Percentiles rank a stretch among this genome's conserved stretches.
These are phyloP conservation scores for Solanum piurae DNA, from an alignment of 257 asterid genomes.

Conservation along the genomic window DNA sequence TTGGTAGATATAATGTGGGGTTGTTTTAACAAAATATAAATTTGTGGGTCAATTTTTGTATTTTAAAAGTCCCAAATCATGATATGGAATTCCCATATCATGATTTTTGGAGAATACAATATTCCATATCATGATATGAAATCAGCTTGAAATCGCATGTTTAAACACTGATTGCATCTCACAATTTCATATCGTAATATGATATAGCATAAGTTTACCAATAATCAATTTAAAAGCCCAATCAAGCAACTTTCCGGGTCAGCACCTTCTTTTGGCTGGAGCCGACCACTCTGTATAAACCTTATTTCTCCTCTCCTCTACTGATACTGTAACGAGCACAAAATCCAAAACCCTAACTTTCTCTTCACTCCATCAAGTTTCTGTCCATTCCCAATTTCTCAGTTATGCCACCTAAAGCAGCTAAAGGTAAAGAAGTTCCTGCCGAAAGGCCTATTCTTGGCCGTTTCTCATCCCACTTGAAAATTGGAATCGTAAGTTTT, in stretches of 20 bases:
- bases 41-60: too few relatives aligned
- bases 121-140: too few relatives aligned
- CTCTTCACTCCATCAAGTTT: not conserved
- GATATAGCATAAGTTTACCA: rapidly evolving
- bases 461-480: conserved; percentile 92
- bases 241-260: not conserved
- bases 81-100: too few relatives aligned
- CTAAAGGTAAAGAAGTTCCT: conserved; percentile 78
- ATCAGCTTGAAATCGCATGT: too few relatives aligned
- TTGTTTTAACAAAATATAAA: too few relatives aligned
- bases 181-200: too few relatives aligned
- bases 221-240: not conserved
- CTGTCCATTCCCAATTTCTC: not conserved
- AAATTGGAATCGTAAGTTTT: conserved; percentile 79
- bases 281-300: not conserved
- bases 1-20: too few relatives aligned
- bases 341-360: conserved; percentile 1
- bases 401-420: conserved; percentile 90
- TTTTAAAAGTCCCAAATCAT: too few relatives aligned
- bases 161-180: too few relatives aligned
- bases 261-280: not conserved
- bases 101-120: too few relatives aligned
- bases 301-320: not conserved
- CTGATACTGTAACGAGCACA: not conserved
- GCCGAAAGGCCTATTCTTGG: conserved; percentile 86